Conservation (phyloP, 2,329 filamentous ascomycete species). For the Fusarium sp. region DNA sequence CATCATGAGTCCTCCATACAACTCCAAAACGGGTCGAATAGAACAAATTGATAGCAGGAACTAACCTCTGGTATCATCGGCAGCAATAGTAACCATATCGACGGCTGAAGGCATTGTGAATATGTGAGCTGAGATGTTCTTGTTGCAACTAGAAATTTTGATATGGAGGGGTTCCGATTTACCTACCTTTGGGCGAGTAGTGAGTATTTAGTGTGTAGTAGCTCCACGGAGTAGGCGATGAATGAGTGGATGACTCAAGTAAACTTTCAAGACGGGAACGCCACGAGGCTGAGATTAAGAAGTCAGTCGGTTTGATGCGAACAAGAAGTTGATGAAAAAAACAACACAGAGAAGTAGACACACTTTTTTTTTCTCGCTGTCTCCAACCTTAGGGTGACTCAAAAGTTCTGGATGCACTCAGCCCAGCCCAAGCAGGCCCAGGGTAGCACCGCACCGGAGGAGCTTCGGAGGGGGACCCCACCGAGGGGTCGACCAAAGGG, state of each 20-base stretch:
- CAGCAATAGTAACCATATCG: conserved; percentile 56
- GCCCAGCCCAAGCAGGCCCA: conserved; percentile 3
- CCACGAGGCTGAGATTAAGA: conserved; percentile 26
- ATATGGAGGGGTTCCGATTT: conserved; percentile 33
- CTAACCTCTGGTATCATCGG: conserved; percentile 61
- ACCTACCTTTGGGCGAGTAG: conserved; percentile 30
- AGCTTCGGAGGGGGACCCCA: conserved; percentile 49
- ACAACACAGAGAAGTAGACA: neutral
- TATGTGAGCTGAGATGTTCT: conserved; percentile 38
- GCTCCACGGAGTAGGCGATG: conserved; percentile 32
- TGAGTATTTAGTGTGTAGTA: conserved; percentile 31
- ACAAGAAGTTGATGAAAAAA: conserved; percentile 2
- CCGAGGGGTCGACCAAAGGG: conserved; percentile 38
- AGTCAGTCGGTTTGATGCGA: conserved; percentile 17
- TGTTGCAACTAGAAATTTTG: conserved; percentile 26
- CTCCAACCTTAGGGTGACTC: conserved; percentile 32
- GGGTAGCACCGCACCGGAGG: conserved; percentile 41
- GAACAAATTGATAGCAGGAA: conserved; percentile 14
- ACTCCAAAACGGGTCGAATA: neutral
- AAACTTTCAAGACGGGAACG: conserved; percentile 27
- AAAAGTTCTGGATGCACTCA: conserved; percentile 26
- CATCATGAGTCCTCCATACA: conserved; percentile 21
- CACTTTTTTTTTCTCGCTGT: conserved; percentile 26
- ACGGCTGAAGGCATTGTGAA: conserved; percentile 52
- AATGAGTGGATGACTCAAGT: conserved; percentile 14